Evolutionary conservation across 148 eudicot species (phyloP), one percentile per base, ranked within the genome.

Genomic region (Silene conica): DNA sequence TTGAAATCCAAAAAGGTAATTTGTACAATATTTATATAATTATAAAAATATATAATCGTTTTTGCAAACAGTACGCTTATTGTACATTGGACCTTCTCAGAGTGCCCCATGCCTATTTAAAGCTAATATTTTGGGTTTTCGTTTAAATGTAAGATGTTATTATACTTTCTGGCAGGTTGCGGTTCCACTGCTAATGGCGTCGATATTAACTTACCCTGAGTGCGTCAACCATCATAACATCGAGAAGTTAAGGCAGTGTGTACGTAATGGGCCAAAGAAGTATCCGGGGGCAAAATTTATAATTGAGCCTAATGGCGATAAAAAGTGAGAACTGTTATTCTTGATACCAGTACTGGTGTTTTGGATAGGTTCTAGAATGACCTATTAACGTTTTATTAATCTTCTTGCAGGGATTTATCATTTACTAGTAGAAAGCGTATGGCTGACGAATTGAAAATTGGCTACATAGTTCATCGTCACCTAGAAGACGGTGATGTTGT

Each of bases 401-500:
- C 41, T 68, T 69, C 50, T 68, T 82, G 86, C 90, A 96, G 99
- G 78, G 83, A 85, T 31, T 81, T 96, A 71, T 81, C 80, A 65
- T 84, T 89, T 81, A 41, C 86, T 73, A 20, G 75, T 38, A 83
- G 89, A 78, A 92, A 90, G 82, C 91, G 89, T 45, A 74, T 79
- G 75, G 97, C 99, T 58, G 97, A 96, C 56, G 91, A 96, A 55
- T 75, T 96, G 82, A 90, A 90, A 77, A 85, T 83, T 75, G 99
- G 99, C n/a, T 70, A 75, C 78, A 81, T 92, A 75, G 94, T 96
- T 79, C 82, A 87, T 72, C 94, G 99, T 65, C 99, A 96, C 82
- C 79, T 96, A 56, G 96, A 86, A 87, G 97, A 96, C 81, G 99
- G 99, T 26, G 99, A 96, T 78, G 67, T 89, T 80, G 89, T 96